phyloP scores from a whole-genome alignment of 768 basidiomycete species.

The Dentipellis sp. region DNA sequence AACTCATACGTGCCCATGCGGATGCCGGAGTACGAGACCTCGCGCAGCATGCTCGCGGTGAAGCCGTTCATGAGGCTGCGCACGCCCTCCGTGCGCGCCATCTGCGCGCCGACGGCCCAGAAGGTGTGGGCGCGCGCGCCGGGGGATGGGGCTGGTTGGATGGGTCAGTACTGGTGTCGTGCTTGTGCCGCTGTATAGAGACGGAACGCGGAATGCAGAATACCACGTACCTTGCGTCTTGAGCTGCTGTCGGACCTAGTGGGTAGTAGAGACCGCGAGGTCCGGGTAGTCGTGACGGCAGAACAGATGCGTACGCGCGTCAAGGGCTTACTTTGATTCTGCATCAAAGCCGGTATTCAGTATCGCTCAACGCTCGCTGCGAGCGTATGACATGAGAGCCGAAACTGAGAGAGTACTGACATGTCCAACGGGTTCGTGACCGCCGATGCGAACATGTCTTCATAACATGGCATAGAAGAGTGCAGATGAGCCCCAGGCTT shows the following conservation, averaged over 20 bases:
- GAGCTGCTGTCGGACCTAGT: slow-evolving; percentile 25
- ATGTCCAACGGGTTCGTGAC: slow-evolving; percentile 28
- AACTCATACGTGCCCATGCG: slow-evolving; percentile 28
- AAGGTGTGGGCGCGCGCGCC: slow-evolving; percentile 22
- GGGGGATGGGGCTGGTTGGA: slow-evolving; percentile 13
- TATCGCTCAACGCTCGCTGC: background rate
- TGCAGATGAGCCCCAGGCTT: no score
- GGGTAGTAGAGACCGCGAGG: background rate
- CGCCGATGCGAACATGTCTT: slow-evolving; percentile 27
- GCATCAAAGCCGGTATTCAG: no score
- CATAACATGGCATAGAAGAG: no score
- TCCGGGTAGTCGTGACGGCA: background rate
- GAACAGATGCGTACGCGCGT: background rate
- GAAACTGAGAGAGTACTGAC: slow-evolving; percentile 11
- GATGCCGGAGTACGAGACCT: slow-evolving; percentile 26
- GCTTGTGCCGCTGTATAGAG: no score
- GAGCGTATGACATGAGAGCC: background rate
- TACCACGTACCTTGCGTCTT: slow-evolving; percentile 19
- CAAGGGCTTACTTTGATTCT: slow-evolving; percentile 20
- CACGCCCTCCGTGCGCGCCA: slow-evolving; percentile 24
- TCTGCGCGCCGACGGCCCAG: slow-evolving; percentile 25
- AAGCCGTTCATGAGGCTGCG: slow-evolving; percentile 24
- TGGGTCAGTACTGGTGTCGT: no score
- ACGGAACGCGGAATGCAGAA: no score
- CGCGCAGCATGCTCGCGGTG: slow-evolving; percentile 26